A percentile compares a stretch with the other conserved stretches of the same genome.
These are phyloP conservation scores for Pelargonium citronellum DNA, from an alignment of 441 rosid species.

Conservation along the genomic window DNA sequence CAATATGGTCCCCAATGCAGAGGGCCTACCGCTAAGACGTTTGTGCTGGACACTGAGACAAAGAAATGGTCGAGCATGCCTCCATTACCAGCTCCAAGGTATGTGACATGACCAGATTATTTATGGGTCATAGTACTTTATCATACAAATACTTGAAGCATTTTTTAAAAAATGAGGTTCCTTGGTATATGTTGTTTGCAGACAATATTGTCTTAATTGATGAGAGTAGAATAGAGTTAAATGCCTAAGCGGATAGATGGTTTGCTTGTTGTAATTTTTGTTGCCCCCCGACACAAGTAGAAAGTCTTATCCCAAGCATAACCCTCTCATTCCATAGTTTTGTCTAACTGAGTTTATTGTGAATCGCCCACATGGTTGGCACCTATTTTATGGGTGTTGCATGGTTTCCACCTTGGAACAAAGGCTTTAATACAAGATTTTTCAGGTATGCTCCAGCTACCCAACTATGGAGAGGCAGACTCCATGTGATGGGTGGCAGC, in stretches of 20 bases:
- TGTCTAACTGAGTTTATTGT: too few species aligned
- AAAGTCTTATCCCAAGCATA: too few species aligned
- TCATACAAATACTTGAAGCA: too few species aligned
- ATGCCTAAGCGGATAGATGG: too few species aligned
- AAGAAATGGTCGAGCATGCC: conserved; percentile 64
- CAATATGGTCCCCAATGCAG: conserved; percentile 95
- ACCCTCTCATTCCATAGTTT: too few species aligned
- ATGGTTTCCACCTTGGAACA: conserved; percentile 1
- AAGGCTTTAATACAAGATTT: conserved; percentile 5
- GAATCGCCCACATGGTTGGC: too few species aligned
- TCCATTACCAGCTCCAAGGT: conserved; percentile 85
- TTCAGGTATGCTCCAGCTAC: conserved; percentile 93
- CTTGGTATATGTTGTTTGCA: too few species aligned
- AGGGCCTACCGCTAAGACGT: conserved; percentile 76
- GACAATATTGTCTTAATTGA: too few species aligned
- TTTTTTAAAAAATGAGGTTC: conserved; percentile 9
- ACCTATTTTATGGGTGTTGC: neutral
- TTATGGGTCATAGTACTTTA: neutral
- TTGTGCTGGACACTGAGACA: conserved; percentile 73
- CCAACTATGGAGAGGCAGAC: conserved; percentile 92
- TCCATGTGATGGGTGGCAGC: conserved; percentile 98
- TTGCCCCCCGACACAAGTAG: too few species aligned
- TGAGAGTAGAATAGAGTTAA: neutral
- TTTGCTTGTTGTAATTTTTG: too few species aligned
- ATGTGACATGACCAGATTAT: conserved; percentile 17